Evolutionary conservation across 495 filamentous ascomycete species (phyloP).

Genomic region (Rusavskia elegans): DNA sequence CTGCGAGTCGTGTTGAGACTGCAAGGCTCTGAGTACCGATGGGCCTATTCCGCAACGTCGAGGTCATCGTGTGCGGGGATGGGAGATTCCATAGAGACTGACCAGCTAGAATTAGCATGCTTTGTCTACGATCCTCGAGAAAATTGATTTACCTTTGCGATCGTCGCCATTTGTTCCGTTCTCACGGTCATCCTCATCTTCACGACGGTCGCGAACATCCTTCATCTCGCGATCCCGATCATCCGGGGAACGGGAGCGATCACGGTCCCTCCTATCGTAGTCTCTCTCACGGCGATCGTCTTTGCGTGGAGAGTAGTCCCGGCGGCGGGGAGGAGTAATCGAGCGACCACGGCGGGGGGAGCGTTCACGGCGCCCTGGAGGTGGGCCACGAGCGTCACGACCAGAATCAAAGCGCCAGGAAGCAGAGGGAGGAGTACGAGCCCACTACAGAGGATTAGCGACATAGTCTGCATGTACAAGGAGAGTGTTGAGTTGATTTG

Average conservation of each 20-base stretch:
- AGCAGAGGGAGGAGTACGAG: slow-evolving; percentile 91
- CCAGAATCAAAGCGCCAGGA: slow-evolving; percentile 96
- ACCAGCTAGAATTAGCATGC: too few species aligned
- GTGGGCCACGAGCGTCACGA: slow-evolving; percentile 44
- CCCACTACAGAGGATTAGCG: slow-evolving; percentile 51
- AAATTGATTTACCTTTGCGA: slow-evolving; percentile 54
- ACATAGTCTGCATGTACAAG: not conserved
- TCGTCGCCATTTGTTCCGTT: slow-evolving; percentile 42
- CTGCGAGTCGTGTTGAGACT: not conserved
- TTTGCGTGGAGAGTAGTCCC: slow-evolving; percentile 79
- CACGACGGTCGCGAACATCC: slow-evolving; percentile 49
- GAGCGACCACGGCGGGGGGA: slow-evolving; percentile 67
- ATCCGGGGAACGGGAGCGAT: slow-evolving; percentile 41
- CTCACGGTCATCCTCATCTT: slow-evolving; percentile 45
- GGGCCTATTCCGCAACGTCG: slow-evolving; percentile 76
- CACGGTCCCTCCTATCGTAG: slow-evolving; percentile 50
- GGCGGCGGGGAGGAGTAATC: slow-evolving; percentile 57
- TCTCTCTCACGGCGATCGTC: slow-evolving; percentile 76
- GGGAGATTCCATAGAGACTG: slow-evolving; percentile 53
- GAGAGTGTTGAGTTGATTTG: too few species aligned
- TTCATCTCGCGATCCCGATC: slow-evolving; percentile 63
- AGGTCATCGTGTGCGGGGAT: slow-evolving; percentile 86
- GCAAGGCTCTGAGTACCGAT: not conserved
- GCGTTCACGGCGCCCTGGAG: slow-evolving; percentile 35
- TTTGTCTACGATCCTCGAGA: not conserved